Base-by-base conservation (phyloP, 306 rosid species). In the Carpinus fangiana region DNA sequence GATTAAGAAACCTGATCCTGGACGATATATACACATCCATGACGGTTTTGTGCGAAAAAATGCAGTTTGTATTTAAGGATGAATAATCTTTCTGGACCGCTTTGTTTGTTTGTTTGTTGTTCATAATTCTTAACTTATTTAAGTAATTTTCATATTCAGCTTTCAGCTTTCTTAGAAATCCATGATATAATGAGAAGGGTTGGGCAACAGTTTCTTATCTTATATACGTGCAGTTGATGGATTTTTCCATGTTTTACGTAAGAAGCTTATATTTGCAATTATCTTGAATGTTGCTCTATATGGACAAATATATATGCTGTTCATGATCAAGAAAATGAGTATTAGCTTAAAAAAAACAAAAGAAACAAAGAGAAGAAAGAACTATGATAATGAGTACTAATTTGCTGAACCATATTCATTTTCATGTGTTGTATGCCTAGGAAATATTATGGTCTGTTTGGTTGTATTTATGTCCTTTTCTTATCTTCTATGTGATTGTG, bases 221-320 rank as follows among this genome's bases (percentile, higher is more conserved):
- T 98, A 96, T 80, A 96, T 96, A 52, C 99, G 99, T 56, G 98
- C 99, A 12, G 99, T 96, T 31, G 98, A 93, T 83, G 99, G 99
- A 78, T 93, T 96, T 77, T 96, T 96, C 73, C 99, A 96, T 70
- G 99, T 96, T 81, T 70, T 96, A 76, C 93, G 99, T 96, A 91
- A 93, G 98, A 77, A 20, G 23, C 73, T 60, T 41, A 14, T 67
- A 17, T 67, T 38, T 67, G 41, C 23, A 41, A 12, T 41, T 3
- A 14, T 41, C 16, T 14, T 41, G 72, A 67, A 3, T 67, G 51
- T 4, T 67, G 51, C 48, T 48, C 52, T 11, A 48, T 48, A 48
- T 48, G 52, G 52, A 11, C 52, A 11, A 48, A 12, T 48, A 48
- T 59, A 59, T 12, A 59, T 28, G 21, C 45, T 62, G 41, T 13